A percentile compares a stretch with the other conserved stretches of the same genome.
phyloP scores from a whole-genome alignment of 345 rosid species.

The Cardamine resedifolia region DNA sequence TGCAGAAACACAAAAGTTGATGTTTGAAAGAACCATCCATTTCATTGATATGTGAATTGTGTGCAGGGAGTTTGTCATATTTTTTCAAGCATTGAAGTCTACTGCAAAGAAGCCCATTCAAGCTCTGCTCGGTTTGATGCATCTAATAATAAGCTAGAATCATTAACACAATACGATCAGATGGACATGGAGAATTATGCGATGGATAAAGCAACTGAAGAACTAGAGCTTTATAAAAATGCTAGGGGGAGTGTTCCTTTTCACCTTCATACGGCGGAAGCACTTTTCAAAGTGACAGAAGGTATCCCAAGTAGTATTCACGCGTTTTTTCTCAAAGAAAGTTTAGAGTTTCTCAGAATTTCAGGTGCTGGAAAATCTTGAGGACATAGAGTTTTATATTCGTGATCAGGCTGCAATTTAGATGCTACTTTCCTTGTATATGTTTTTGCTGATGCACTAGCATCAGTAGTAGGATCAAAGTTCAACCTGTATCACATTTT shows the following conservation, averaged over 20 bases:
- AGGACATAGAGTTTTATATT: not conserved
- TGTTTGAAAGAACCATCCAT: not conserved
- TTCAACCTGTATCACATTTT: constrained; percentile 7
- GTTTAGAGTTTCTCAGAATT: constrained; percentile 10
- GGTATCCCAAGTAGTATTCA: constrained; percentile 48
- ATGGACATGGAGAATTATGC: constrained; percentile 88
- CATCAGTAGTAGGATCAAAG: constrained; percentile 16
- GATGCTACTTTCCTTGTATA: not conserved
- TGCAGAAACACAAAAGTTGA: constrained; percentile 18
- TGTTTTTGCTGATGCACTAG: constrained; percentile 12
- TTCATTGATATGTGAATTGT: constrained; percentile 19
- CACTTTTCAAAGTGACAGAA: constrained; percentile 64
- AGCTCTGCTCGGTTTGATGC: constrained; percentile 54
- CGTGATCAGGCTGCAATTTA: constrained; percentile 1
- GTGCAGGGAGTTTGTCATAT: constrained; percentile 91
- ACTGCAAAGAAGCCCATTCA: constrained; percentile 71
- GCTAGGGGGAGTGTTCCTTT: constrained; percentile 66
- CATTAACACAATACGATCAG: constrained; percentile 64
- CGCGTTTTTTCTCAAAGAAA: not conserved
- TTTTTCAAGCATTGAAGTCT: constrained; percentile 64
- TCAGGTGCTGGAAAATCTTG: constrained; percentile 1
- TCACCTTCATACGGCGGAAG: constrained; percentile 76
- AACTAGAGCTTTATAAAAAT: constrained; percentile 63
- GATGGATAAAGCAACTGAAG: constrained; percentile 65
- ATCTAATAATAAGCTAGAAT: constrained; percentile 53